Conservation (phyloP, 768 basidiomycete genomes). For the Vararia minispora region DNA sequence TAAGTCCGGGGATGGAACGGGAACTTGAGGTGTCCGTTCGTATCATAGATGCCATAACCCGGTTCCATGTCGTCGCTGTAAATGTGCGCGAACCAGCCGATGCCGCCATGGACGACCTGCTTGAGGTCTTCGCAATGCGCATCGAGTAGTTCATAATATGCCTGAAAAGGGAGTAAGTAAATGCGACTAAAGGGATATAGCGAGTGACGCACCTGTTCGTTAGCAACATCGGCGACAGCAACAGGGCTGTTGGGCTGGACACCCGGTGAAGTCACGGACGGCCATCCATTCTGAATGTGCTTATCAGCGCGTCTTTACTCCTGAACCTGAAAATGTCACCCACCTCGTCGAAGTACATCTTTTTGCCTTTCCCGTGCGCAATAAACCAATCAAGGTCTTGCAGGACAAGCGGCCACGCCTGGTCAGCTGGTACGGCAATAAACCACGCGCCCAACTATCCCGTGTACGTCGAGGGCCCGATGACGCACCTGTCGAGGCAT, state of each 20-base stretch:
- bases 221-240: conserved; percentile 51
- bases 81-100: conserved; percentile 79
- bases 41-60: conserved; percentile 60
- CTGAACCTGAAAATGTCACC: conserved; percentile 8
- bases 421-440: conserved; percentile 28
- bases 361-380: conserved; percentile 51
- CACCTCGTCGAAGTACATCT: conserved; percentile 66
- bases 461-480: too few species aligned
- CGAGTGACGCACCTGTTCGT: conserved; percentile 39
- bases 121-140: conserved; percentile 55
- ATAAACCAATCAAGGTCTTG: conserved; percentile 60
- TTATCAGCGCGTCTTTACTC: too few species aligned
- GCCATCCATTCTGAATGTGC: conserved; percentile 62
- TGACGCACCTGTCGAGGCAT: conserved; percentile 42
- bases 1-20: conserved; percentile 50
- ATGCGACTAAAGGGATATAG: conserved; percentile 1
- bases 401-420: conserved; percentile 52
- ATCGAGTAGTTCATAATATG: conserved; percentile 56
- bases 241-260: conserved; percentile 55
- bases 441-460: too few species aligned
- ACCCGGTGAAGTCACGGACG: conserved; percentile 45
- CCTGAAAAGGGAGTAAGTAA: conserved; percentile 23
- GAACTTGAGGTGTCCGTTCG: conserved; percentile 43
- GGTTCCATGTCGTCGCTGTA: conserved; percentile 56
- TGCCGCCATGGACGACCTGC: conserved; percentile 41